Conservation (phyloP, 2,329 filamentous ascomycete genomes). For the Botryotinia convoluta region DNA sequence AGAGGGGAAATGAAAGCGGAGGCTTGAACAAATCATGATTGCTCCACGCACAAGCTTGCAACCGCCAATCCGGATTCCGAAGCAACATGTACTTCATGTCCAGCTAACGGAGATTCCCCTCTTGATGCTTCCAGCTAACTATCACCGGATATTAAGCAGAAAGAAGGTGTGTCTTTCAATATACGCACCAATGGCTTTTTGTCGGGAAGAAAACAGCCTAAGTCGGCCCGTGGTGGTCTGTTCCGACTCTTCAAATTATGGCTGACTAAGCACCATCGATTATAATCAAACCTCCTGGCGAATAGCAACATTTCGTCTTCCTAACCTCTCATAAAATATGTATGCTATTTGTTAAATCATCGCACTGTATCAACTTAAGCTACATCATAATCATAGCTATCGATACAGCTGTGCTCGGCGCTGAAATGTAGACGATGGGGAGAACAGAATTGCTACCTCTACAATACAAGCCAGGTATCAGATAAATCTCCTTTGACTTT, state of each 20-base stretch:
- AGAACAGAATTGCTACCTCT: not conserved
- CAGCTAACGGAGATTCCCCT: not conserved
- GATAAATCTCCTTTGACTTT: not conserved
- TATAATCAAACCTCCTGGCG: not conserved
- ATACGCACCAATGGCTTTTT: not conserved
- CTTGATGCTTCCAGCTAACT: not conserved
- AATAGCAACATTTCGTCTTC: not conserved
- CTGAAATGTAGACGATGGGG: too few relatives aligned
- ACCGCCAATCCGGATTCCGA: not conserved
- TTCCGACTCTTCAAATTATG: not conserved
- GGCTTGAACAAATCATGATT: not conserved
- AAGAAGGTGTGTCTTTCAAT: not conserved
- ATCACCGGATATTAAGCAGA: not conserved
- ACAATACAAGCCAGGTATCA: not conserved
- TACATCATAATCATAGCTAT: too few relatives aligned
- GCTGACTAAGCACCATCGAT: not conserved
- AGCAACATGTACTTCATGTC: not conserved
- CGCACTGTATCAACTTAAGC: too few relatives aligned
- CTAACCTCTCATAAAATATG: too few relatives aligned
- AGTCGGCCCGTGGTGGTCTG: not conserved
- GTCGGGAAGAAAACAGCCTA: not conserved
- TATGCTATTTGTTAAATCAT: too few relatives aligned
- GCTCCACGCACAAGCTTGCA: not conserved
- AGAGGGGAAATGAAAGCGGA: conserved; percentile 1
- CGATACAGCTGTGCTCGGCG: too few relatives aligned